Conservation (phyloP, 768 basidiomycete species). For the Tricholomella constricta region DNA sequence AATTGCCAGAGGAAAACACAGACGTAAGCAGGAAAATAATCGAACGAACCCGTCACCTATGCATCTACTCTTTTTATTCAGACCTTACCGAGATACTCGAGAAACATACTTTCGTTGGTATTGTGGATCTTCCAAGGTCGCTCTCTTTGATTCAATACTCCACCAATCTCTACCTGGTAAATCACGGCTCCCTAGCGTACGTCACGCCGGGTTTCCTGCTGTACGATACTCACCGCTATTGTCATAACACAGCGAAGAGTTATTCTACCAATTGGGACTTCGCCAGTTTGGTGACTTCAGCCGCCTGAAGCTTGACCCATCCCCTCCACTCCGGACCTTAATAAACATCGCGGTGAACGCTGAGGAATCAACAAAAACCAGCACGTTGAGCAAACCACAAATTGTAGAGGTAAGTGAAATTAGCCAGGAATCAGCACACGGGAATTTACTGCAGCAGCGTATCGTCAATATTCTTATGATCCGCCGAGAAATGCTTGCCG, state of each 20-base stretch:
- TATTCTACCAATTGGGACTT: constrained; percentile 93
- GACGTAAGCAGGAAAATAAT: constrained; percentile 48
- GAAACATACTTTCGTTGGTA: constrained; percentile 90
- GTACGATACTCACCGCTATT: neutral
- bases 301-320: constrained; percentile 78
- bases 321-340: constrained; percentile 71
- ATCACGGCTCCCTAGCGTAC: constrained; percentile 82
- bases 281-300: constrained; percentile 88
- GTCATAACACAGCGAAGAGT: constrained; percentile 66
- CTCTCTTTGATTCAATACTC: constrained; percentile 84
- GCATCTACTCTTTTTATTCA: constrained; percentile 28
- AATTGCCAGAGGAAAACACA: constrained; percentile 63
- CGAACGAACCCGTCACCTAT: neutral
- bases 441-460: constrained; percentile 44
- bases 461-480: constrained; percentile 62
- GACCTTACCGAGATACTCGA: constrained; percentile 82
- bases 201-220: constrained; percentile 30
- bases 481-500: constrained; percentile 81
- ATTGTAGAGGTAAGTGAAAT: constrained; percentile 68
- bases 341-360: constrained; percentile 78
- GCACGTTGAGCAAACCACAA: constrained; percentile 55
- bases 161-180: constrained; percentile 88
- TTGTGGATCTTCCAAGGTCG: constrained; percentile 75
- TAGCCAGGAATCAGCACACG: neutral
- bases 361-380: constrained; percentile 58